Evolutionary conservation across 352 stramenopile genomes (phyloP).

Genomic region (Pythium insidiosum): DNA sequence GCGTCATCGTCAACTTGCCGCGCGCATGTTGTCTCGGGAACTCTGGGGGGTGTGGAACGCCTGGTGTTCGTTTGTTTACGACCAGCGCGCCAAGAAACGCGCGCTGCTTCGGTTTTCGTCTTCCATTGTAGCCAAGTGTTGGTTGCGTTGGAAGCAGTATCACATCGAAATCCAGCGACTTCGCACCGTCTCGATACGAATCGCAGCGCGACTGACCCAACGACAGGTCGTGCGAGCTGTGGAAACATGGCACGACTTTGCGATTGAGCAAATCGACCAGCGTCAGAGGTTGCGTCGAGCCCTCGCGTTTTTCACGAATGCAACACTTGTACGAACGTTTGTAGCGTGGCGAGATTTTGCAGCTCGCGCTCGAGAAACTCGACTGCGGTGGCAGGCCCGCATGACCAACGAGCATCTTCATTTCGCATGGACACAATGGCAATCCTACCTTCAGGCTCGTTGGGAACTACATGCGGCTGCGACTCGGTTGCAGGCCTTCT

Average conservation of each 20-base stretch:
- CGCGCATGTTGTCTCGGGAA: slow-evolving; percentile 45
- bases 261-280: slow-evolving; percentile 35
- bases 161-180: slow-evolving; percentile 32
- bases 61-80: slow-evolving; percentile 47
- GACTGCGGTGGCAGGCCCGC: slow-evolving; percentile 28
- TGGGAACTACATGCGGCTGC: slow-evolving; percentile 24
- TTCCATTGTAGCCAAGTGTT: slow-evolving; percentile 59
- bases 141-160: slow-evolving; percentile 36
- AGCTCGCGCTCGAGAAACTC: slow-evolving; percentile 29
- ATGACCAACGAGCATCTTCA: slow-evolving; percentile 42
- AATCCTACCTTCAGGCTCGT: slow-evolving; percentile 23
- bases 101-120: slow-evolving; percentile 52
- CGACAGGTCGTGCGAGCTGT: slow-evolving; percentile 33
- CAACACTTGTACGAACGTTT: slow-evolving; percentile 48
- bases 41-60: slow-evolving; percentile 45
- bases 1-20: slow-evolving; percentile 36
- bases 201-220: slow-evolving; percentile 35
- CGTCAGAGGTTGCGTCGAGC: slow-evolving; percentile 44
- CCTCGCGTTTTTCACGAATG: slow-evolving; percentile 59
- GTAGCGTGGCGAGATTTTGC: slow-evolving; percentile 33
- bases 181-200: slow-evolving; percentile 26
- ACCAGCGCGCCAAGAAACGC: slow-evolving; percentile 43
- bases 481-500: slow-evolving; percentile 50
- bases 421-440: slow-evolving; percentile 43
- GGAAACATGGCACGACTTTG: slow-evolving; percentile 57